These are phyloP conservation scores for Metarhizium brunneum DNA, from an alignment of 2,329 filamentous ascomycete species.

Conservation along the genomic window DNA sequence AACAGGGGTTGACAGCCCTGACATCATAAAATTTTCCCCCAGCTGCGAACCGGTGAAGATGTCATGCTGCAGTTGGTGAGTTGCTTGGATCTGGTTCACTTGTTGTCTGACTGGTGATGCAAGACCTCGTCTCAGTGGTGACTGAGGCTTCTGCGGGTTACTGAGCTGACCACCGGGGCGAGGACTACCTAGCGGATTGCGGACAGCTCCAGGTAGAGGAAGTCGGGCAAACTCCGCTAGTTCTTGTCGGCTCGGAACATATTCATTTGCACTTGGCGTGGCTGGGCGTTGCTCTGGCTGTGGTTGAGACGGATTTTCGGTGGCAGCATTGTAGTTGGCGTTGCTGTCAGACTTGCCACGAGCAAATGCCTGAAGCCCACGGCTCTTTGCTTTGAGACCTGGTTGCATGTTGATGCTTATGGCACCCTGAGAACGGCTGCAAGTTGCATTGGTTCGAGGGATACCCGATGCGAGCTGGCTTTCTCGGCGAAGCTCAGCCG, in stretches of 20 bases:
- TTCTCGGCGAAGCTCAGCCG: not conserved
- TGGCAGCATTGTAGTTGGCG: slow-evolving; percentile 11
- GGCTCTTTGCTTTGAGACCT: slow-evolving; percentile 21
- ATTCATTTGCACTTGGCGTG: slow-evolving; percentile 7
- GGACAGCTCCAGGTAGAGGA: slow-evolving; percentile 22
- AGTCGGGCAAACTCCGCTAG: slow-evolving; percentile 25
- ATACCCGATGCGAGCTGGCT: not conserved
- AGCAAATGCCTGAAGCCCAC: slow-evolving; percentile 23
- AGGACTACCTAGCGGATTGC: slow-evolving; percentile 2
- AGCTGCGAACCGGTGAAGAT: slow-evolving; percentile 30
- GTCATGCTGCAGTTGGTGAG: slow-evolving; percentile 8
- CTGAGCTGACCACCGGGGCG: slow-evolving; percentile 1
- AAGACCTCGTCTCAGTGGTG: slow-evolving; percentile 7
- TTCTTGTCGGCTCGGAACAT: slow-evolving; percentile 16
- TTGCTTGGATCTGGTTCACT: not conserved
- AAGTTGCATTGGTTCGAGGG: not conserved
- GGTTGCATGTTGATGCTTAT: slow-evolving; percentile 20
- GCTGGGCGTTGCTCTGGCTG: slow-evolving; percentile 12
- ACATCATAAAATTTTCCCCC: slow-evolving; percentile 29
- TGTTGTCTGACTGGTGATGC: slow-evolving; percentile 12
- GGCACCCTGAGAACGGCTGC: not conserved
- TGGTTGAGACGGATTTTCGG: slow-evolving; percentile 8
- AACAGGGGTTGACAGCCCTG: slow-evolving; percentile 26
- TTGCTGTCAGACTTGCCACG: slow-evolving; percentile 16
- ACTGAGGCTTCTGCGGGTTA: slow-evolving; percentile 14